Evolutionary conservation across 768 basidiomycete genomes (phyloP), one percentile per base, ranked within the genome.

Genomic region (Clitopilus hobsonii): DNA sequence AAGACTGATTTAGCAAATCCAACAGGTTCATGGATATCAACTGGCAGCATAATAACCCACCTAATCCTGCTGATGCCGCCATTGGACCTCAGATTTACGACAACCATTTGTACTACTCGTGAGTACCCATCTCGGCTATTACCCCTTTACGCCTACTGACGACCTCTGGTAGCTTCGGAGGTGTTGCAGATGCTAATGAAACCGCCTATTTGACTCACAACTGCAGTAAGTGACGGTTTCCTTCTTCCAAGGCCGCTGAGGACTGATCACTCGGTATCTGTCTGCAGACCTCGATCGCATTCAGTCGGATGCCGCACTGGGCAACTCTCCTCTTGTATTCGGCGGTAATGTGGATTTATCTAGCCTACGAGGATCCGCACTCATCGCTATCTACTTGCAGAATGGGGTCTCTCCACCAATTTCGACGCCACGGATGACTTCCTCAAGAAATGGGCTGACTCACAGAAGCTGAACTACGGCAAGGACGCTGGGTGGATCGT

Each of bases 1-100:
- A 11, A 36, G 10, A 3, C 32, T 36, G n/a, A n/a, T n/a, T n/a
- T n/a, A n/a, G n/a, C n/a, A n/a, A n/a, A n/a, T n/a, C n/a, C n/a
- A n/a, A n/a, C n/a, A 91, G 89, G 60, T 90, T 90, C 65, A 91
- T 91, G 88, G 88, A 92, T 59, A 63, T 88, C 48, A 83, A 81
- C 56, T 92, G 90, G 90, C 90, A 92, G 62, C 67, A 74, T 65
- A 77, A 85, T 61, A 76, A 81, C 67, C 86, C 83, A 16, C 11
- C 86, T 5, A 92, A 92, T 63, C 90, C 90, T 13, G 82, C 84
- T 6, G 74, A 82, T 50, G 88, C 85, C 23, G 76, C 78, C 4
- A 77, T 79, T 38, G 90, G 90, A 1, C 86, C 88, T 11, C 86
- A 88, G 60, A 72, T 70, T 23, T 92, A 91, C 59, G 90, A 92